Evolutionary conservation across 179 eudicot genomes (phyloP), one percentile per base, ranked within the genome.

Genomic region (Actinidia polygama): DNA sequence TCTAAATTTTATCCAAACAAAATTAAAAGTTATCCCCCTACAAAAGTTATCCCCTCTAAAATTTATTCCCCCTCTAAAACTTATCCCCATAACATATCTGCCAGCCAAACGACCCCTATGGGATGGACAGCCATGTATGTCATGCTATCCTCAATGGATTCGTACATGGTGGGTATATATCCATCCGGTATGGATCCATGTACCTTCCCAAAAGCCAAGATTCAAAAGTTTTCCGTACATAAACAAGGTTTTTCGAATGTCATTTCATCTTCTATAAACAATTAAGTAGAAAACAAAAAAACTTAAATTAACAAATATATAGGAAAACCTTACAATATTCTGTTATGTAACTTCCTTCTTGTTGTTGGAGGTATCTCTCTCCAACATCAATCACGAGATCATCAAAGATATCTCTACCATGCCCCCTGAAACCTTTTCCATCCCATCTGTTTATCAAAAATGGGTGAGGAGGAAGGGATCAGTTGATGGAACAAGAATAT

Each of bases 161-260:
- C 85, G 4, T 73, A 81, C 83, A 81, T 78, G 7, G 90, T 80
- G 11, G 92, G 91, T 51, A 74, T 58, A 40, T 88, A 51, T 4
- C 89, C 87, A 1, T 54, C n/a, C n/a, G n/a, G n/a, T 82, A 49
- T 53, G 75, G 59, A 89, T 87, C 92, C 92, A 88, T 58, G 78
- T 82, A 55, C 84, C 81, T 83, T 90, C 92, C 64, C n/a, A 67
- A 67, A 78, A 90, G 40, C 92, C 89, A 90, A 21, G 89, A 66
- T 6, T 0, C 46, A 78, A 90, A 78, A 53, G 85, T 81, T 79
- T 84, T 89, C 10, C 36, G 15, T 91, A 18, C 12, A n/a, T 57
- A n/a, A 5, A 1, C n/a, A 69, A 71, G 44, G 1, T 8, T 54
- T 24, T 19, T 5, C 58, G 36, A 14, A 51, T 21, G 11, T 50